Evolutionary conservation across 2,329 filamentous ascomycete species (phyloP).

Genomic region (Alternaria arborescens): DNA sequence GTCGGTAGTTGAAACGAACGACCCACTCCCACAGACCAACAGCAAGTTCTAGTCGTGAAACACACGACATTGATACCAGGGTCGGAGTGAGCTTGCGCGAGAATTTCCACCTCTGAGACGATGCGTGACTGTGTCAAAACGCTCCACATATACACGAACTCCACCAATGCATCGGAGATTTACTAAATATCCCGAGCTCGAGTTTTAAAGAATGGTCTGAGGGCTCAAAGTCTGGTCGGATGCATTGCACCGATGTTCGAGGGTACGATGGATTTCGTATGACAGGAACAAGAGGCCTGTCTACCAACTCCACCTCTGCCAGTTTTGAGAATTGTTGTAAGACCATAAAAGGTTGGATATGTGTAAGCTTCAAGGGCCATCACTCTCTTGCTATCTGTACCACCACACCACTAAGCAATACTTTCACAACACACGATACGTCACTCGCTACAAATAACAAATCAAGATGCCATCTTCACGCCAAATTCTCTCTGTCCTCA

Average conservation of each 20-base stretch:
- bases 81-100: not conserved
- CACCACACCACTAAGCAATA: not conserved
- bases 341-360: not conserved
- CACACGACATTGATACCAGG: not conserved
- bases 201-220: not conserved
- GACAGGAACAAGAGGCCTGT: not conserved
- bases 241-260: not conserved
- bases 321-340: not conserved
- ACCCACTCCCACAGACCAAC: not conserved
- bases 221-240: not conserved
- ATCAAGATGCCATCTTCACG: conserved; percentile 26
- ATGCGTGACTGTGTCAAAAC: not conserved
- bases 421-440: not conserved
- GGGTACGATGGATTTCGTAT: not conserved
- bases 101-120: not conserved
- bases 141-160: not conserved
- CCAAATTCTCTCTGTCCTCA: conserved; percentile 18
- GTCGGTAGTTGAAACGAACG: not conserved
- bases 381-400: not conserved
- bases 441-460: not conserved
- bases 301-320: not conserved
- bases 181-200: not conserved
- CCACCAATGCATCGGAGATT: not conserved
- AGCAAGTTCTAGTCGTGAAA: not conserved
- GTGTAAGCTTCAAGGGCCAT: not conserved